Evolutionary conservation across 192 early-diverging fungal species (phyloP).

Genomic region (Phycomyces nitens): DNA sequence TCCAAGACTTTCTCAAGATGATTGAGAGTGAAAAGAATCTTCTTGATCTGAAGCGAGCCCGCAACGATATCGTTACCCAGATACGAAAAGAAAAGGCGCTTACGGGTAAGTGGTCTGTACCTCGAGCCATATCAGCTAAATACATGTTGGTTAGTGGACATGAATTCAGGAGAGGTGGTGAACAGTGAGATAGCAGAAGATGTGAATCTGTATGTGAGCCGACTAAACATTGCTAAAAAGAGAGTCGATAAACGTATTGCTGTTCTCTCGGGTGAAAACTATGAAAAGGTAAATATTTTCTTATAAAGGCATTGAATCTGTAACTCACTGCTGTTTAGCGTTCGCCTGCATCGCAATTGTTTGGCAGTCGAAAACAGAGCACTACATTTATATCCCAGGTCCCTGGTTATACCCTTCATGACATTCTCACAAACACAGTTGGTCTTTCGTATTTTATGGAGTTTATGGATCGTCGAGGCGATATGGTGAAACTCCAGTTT

Average conservation of each 20-base stretch:
- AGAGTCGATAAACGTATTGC: constrained; percentile 71
- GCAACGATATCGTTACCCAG: constrained; percentile 69
- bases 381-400: background rate
- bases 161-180: constrained; percentile 70
- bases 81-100: constrained; percentile 62
- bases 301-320: too few relatives aligned
- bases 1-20: constrained; percentile 70
- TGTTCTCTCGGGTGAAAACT: constrained; percentile 44
- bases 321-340: constrained; percentile 8
- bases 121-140: background rate
- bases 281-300: constrained; percentile 13
- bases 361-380: constrained; percentile 5
- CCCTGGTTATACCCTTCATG: constrained; percentile 30
- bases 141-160: constrained; percentile 49
- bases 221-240: constrained; percentile 68
- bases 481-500: constrained; percentile 63
- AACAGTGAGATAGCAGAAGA: constrained; percentile 75
- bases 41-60: constrained; percentile 58
- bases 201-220: constrained; percentile 69
- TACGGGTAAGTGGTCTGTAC: constrained; percentile 39
- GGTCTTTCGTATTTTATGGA: constrained; percentile 76
- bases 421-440: constrained; percentile 62
- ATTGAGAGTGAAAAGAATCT: constrained; percentile 67
- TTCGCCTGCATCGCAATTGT: constrained; percentile 17
- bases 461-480: constrained; percentile 70